Base-by-base conservation (phyloP, 306 rosid species). In the Prosopis cineraria region DNA sequence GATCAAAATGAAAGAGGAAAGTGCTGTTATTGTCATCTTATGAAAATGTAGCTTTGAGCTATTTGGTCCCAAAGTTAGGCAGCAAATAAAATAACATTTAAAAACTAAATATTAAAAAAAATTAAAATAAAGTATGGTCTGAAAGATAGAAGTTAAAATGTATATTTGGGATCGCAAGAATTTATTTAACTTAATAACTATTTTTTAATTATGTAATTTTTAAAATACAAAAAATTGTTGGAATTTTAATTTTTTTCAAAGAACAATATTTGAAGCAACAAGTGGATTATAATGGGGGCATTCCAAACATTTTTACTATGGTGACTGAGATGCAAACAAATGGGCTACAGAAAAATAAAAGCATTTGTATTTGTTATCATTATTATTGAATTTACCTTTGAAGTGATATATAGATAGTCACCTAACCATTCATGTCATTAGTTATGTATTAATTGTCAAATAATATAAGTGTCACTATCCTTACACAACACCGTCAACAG, bases 401-500 rank as follows among this genome's bases (percentile, higher is more conserved):
- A 12, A 27, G 44, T 29, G 19, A 50, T 59, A 58, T 50, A 81
- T 10, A 24, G 20, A 64, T 24, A 74, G 68, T 59, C 34, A 59
- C 64, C 63, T 7, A 1, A 44, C 60, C 22, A 73, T 62, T 34
- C 68, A 75, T 56, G 65, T 47, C 30, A 75, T 16, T 36, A 62
- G 48, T 19, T 36, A 76, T 72, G 8, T 47, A 68, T 24, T 40
- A 72, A 74, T 72, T 8, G 39, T 70, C 24, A 82, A 74, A 47
- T 45, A 53, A 50, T 40, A 81, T 55, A 78, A 80, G 81, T 52
- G 64, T 73, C 73, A 60, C 71, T 47, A 77, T 52, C 81, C 98
- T 91, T 91, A 95, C 98, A 92, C 97, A 44, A 95, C 98, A 76
- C 98, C 98, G 73, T 95, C 98, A 71, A 95, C 98, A 39, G 98